phyloP scores from a whole-genome alignment of 2,329 filamentous ascomycete genomes.

The Allantophomopsis cytisporea region DNA sequence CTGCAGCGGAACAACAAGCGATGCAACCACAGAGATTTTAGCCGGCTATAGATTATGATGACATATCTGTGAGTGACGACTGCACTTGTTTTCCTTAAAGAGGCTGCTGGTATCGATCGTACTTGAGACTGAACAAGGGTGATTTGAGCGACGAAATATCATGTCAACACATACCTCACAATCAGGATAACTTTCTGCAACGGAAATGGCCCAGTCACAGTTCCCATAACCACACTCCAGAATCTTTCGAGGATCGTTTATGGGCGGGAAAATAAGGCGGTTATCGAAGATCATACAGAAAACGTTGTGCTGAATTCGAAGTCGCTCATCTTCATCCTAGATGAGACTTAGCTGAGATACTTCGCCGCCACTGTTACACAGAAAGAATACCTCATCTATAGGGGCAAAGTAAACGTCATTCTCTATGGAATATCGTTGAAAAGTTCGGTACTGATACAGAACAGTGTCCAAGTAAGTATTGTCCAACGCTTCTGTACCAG shows the following conservation, averaged over 20 bases:
- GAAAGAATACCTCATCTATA: slow-evolving; percentile 49
- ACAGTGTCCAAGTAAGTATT: slow-evolving; percentile 43
- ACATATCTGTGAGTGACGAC: no score
- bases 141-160: no score
- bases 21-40: not conserved
- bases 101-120: not conserved
- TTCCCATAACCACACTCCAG: slow-evolving; percentile 63
- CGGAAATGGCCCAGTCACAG: slow-evolving; percentile 57
- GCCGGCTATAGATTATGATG: no score
- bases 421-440: slow-evolving; percentile 52
- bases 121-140: slow-evolving; percentile 9
- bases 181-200: slow-evolving; percentile 47
- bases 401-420: slow-evolving; percentile 54
- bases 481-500: slow-evolving; percentile 36
- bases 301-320: slow-evolving; percentile 48
- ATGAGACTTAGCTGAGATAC: not conserved
- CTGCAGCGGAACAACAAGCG: not conserved
- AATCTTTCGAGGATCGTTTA: slow-evolving; percentile 40
- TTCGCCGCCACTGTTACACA: not conserved
- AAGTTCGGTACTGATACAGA: slow-evolving; percentile 46
- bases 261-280: slow-evolving; percentile 56
- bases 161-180: slow-evolving; percentile 37
- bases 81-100: no score
- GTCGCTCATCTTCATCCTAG: slow-evolving; percentile 54
- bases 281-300: slow-evolving; percentile 52